Evolutionary conservation across 2,329 filamentous ascomycete species (phyloP).

Genomic region (Colletotrichum falcatum): DNA sequence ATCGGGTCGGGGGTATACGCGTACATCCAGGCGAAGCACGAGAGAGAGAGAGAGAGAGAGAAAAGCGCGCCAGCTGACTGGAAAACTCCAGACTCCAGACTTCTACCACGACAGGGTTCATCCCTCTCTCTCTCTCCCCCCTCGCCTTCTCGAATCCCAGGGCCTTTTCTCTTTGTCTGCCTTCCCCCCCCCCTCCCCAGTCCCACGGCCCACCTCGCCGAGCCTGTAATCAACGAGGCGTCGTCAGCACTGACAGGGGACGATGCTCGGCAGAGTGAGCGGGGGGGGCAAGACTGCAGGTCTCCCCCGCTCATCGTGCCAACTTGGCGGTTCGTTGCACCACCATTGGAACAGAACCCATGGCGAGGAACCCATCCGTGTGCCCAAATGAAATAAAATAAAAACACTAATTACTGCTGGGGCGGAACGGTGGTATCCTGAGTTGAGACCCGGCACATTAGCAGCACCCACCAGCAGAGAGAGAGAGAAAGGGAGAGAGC

Average conservation of each 20-base stretch:
- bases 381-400: too few relatives aligned
- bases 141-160: conserved; percentile 33
- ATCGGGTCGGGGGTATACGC: not conserved
- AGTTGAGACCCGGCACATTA: not conserved
- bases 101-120: not conserved
- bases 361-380: too few relatives aligned
- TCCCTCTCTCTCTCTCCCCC: not conserved
- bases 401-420: not conserved
- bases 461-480: too few relatives aligned
- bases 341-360: not conserved
- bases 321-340: conserved; percentile 34
- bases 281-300: conserved; percentile 28
- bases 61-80: too few relatives aligned
- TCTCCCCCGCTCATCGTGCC: conserved; percentile 36
- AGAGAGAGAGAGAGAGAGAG: too few relatives aligned
- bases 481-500: too few relatives aligned
- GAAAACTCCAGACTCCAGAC: not conserved
- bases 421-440: conserved; percentile 8
- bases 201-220: conserved; percentile 36
- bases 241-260: conserved; percentile 39
- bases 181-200: not conserved
- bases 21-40: too few relatives aligned
- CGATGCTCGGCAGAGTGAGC: conserved; percentile 9
- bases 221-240: conserved; percentile 40
- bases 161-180: conserved; percentile 1